phyloP scores from a whole-genome alignment of 495 filamentous ascomycete species.

The Xylaria telfairii region DNA sequence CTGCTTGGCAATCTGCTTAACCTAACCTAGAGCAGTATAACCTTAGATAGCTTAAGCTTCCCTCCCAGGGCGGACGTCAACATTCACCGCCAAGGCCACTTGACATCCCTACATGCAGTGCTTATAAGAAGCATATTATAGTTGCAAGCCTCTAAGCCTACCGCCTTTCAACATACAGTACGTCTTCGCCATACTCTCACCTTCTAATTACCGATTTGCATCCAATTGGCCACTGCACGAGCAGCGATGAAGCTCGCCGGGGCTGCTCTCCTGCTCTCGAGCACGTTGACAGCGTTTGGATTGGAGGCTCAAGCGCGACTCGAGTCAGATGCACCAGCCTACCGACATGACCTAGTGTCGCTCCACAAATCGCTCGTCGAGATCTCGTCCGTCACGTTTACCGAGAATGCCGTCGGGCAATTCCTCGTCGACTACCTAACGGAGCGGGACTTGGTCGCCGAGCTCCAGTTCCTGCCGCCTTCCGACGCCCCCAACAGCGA shows the following conservation, averaged over 20 bases:
- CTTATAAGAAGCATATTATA: not conserved
- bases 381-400: constrained; percentile 74
- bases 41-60: not conserved
- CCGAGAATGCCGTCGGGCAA: constrained; percentile 70
- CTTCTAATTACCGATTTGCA: not conserved
- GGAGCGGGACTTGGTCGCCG: constrained; percentile 47
- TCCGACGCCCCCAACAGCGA: constrained; percentile 44
- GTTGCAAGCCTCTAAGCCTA: not conserved
- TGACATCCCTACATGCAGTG: not conserved
- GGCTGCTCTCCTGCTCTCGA: constrained; percentile 12
- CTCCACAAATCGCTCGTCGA: constrained; percentile 80
- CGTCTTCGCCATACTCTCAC: not conserved
- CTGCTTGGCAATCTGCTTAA: not conserved
- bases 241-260: constrained; percentile 9
- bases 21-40: too few relatives aligned
- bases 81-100: not conserved
- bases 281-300: constrained; percentile 20
- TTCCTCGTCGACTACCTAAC: constrained; percentile 73
- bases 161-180: too few relatives aligned
- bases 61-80: not conserved
- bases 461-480: constrained; percentile 71
- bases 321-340: constrained; percentile 33
- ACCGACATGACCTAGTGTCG: constrained; percentile 63
- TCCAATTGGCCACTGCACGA: not conserved
- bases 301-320: constrained; percentile 26